phyloP scores from a whole-genome alignment of 305 asterid species.

The Ilex paraguariensis region DNA sequence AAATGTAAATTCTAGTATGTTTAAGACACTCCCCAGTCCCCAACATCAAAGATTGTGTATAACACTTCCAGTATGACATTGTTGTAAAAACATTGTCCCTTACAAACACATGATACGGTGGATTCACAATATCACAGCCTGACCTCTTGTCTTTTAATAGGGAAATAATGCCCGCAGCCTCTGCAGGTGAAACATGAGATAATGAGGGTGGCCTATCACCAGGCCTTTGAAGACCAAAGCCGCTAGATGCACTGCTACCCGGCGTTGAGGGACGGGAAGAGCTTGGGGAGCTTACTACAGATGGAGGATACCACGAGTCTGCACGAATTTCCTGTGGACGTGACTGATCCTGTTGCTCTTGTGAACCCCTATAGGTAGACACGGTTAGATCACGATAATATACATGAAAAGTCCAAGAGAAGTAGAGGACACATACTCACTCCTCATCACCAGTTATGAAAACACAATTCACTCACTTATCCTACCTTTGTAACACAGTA shows the following conservation, averaged over 20 bases:
- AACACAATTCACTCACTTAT: too few relatives aligned
- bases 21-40: too few relatives aligned
- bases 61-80: too few relatives aligned
- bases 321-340: conserved; percentile 57
- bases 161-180: conserved; percentile 71
- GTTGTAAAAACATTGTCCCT: too few relatives aligned
- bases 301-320: conserved; percentile 74
- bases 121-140: neutral
- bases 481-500: too few relatives aligned
- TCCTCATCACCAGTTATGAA: too few relatives aligned
- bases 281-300: conserved; percentile 53
- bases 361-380: conserved; percentile 56
- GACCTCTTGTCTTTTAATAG: conserved; percentile 76
- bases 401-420: too few relatives aligned
- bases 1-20: too few relatives aligned
- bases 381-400: neutral
- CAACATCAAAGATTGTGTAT: too few relatives aligned
- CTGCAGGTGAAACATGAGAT: conserved; percentile 79
- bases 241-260: conserved; percentile 44
- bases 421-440: neutral
- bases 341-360: conserved; percentile 67
- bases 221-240: conserved; percentile 42
- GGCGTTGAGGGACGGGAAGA: conserved; percentile 76
- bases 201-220: conserved; percentile 47
- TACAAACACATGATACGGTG: too few relatives aligned